phyloP scores from a whole-genome alignment of 2,329 filamentous ascomycete species.

The Cladosporium sp. region DNA sequence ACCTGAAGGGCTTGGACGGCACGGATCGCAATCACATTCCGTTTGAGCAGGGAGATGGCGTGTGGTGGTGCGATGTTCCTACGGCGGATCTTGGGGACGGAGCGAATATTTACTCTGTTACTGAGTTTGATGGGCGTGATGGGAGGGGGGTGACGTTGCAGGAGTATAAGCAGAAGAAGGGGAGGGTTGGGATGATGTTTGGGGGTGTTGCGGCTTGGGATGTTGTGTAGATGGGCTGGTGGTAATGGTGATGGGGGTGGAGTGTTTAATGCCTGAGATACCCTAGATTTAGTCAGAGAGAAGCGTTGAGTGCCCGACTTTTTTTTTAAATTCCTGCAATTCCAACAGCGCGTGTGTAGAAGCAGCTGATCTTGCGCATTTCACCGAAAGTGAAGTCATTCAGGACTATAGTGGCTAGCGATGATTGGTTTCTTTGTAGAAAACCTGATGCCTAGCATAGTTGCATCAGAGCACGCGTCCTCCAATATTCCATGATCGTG shows the following conservation, averaged over 20 bases:
- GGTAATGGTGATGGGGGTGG: background rate
- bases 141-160: conserved; percentile 53
- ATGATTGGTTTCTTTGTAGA: no score
- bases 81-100: conserved; percentile 66
- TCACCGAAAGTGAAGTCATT: background rate
- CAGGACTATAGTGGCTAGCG: background rate
- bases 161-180: conserved; percentile 51
- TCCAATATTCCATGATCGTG: background rate
- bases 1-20: conserved; percentile 66
- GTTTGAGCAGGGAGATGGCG: conserved; percentile 71
- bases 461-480: background rate
- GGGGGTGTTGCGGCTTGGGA: conserved; percentile 55
- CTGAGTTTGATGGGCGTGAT: conserved; percentile 50
- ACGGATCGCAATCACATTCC: conserved; percentile 67
- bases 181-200: conserved; percentile 51
- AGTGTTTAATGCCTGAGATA: background rate
- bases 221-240: background rate
- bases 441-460: no score
- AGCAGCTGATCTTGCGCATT: background rate
- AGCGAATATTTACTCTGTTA: conserved; percentile 65
- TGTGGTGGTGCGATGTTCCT: conserved; percentile 77
- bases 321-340: background rate
- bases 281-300: background rate
- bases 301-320: background rate
- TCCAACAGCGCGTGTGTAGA: background rate